phyloP scores from a whole-genome alignment of 768 basidiomycete species.

The Mycena vulgaris region DNA sequence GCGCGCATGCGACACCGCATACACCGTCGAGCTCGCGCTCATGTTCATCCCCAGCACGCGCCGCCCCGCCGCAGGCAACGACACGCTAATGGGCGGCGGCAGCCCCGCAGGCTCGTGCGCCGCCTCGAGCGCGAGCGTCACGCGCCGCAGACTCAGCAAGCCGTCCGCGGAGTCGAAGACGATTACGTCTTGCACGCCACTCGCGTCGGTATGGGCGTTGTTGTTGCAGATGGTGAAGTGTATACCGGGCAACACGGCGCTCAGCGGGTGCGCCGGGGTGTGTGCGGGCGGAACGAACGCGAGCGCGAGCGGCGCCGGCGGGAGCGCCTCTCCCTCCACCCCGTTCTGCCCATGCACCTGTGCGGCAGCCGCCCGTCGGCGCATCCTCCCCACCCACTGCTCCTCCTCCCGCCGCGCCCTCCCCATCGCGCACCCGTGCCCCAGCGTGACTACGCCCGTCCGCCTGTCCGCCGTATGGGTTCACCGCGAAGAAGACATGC shows the following conservation, averaged over 20 bases:
- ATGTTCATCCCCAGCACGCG: constrained; percentile 53
- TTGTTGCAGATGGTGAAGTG: too few relatives aligned
- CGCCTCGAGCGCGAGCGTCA: constrained; percentile 60
- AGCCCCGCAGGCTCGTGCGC: constrained; percentile 48
- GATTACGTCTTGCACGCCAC: constrained; percentile 76
- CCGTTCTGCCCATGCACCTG: too few relatives aligned
- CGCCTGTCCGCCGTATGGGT: constrained; percentile 77
- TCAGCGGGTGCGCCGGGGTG: constrained; percentile 57
- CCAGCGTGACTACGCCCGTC: constrained; percentile 75
- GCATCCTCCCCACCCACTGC: not conserved
- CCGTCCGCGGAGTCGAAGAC: too few relatives aligned
- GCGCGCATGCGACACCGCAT: constrained; percentile 62
- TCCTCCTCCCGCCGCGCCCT: not conserved
- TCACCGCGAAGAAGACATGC: constrained; percentile 85
- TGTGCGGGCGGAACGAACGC: too few relatives aligned
- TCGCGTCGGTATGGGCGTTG: too few relatives aligned
- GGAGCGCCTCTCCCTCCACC: constrained; percentile 57
- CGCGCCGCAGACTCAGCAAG: too few relatives aligned
- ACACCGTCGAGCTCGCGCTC: constrained; percentile 70
- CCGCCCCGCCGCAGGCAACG: constrained; percentile 67
- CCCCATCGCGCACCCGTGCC: constrained; percentile 68
- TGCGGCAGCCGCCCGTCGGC: constrained; percentile 52
- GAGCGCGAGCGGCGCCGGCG: too few relatives aligned
- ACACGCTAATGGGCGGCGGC: constrained; percentile 69
- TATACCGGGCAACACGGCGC: constrained; percentile 8